Conservation (phyloP, 371 early-diverging fungal genomes). For the Funneliformis caledonium region DNA sequence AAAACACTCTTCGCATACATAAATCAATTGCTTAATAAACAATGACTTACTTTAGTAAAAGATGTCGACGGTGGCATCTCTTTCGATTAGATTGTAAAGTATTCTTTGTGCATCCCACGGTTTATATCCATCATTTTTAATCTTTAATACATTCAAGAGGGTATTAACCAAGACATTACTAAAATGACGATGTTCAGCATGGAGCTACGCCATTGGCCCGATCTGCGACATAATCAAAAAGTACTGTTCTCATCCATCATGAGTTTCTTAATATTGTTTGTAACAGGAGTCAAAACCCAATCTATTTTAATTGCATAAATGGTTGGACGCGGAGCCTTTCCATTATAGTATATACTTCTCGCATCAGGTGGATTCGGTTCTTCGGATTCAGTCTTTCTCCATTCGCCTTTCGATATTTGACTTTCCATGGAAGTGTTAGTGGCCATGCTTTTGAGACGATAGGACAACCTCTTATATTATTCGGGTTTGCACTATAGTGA, state of each 20-base stretch:
- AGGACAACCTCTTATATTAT: too few species aligned
- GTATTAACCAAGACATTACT: slow-evolving; percentile 46
- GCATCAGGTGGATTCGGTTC: neutral
- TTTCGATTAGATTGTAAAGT: too few species aligned
- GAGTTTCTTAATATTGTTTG: slow-evolving; percentile 44
- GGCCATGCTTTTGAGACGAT: too few species aligned
- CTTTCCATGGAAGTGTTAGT: too few species aligned
- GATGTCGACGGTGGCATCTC: slow-evolving; percentile 48
- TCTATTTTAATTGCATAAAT: slow-evolving; percentile 50
- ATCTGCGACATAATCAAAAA: slow-evolving; percentile 69
- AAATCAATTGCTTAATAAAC: slow-evolving; percentile 8
- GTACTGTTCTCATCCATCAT: slow-evolving; percentile 62
- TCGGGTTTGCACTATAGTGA: too few species aligned
- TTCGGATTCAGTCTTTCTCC: slow-evolving; percentile 43
- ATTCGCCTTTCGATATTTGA: too few species aligned
- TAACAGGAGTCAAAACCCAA: slow-evolving; percentile 47
- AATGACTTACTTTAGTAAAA: neutral
- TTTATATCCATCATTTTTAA: slow-evolving; percentile 37
- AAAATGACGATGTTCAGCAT: too few species aligned
- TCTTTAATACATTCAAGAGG: slow-evolving; percentile 45
- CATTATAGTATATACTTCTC: slow-evolving; percentile 48
- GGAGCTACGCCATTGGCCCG: too few species aligned
- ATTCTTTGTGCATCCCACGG: too few species aligned
- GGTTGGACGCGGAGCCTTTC: slow-evolving; percentile 47
- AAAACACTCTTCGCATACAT: neutral